Percentiles rank a stretch among this genome's conserved stretches.
Conservation (phyloP, 1,139 yeast species). For the Lodderomyces metapsilosis region DNA sequence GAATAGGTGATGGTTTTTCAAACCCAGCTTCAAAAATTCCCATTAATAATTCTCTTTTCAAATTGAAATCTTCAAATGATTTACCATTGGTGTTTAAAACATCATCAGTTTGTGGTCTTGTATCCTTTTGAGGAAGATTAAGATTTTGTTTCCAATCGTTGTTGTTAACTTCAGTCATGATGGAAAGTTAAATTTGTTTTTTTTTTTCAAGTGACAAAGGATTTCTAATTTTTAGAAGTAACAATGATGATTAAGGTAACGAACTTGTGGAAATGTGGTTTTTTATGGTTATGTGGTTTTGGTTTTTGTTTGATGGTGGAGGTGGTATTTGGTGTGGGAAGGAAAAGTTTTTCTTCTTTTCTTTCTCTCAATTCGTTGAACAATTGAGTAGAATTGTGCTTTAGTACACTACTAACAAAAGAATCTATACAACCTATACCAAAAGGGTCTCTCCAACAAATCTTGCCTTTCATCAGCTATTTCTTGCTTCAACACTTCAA, state of each 20-base stretch:
- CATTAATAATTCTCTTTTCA: conserved; percentile 92
- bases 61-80: conserved; percentile 86
- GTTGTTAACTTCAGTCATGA: conserved; percentile 30
- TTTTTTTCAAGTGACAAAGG: too few species aligned
- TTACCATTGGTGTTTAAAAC: conserved; percentile 89
- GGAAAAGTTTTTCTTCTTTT: too few species aligned
- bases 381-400: not conserved
- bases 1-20: conserved; percentile 97
- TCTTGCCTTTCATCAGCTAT: conserved; percentile 41
- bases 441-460: conserved; percentile 27
- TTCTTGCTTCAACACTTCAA: conserved; percentile 45
- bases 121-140: conserved; percentile 75
- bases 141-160: conserved; percentile 68
- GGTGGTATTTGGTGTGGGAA: too few species aligned
- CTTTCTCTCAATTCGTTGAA: not conserved
- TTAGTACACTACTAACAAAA: too few species aligned
- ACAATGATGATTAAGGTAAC: too few species aligned
- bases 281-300: too few species aligned
- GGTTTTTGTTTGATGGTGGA: too few species aligned
- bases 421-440: conserved; percentile 32
- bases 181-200: not conserved
- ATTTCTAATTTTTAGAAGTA: too few species aligned
- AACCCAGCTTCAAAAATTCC: conserved; percentile 99
- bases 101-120: conserved; percentile 95
- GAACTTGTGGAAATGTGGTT: too few species aligned